Percentiles rank a stretch among this genome's conserved stretches.
Conservation (phyloP, 2,329 filamentous ascomycete genomes). For the Colletotrichum lindemuthianum region DNA sequence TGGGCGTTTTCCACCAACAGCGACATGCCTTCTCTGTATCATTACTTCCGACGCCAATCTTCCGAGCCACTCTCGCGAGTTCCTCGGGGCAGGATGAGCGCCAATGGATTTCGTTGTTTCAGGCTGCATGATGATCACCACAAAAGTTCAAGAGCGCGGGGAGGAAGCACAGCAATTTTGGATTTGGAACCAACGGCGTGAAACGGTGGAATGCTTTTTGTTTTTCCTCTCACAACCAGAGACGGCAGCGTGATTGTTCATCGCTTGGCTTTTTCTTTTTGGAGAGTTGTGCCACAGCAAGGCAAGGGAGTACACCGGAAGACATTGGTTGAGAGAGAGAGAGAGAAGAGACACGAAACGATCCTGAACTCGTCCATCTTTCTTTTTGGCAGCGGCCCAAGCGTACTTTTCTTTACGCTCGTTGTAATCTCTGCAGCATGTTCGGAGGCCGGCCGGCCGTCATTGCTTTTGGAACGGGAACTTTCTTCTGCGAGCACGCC, state of each 20-base stretch:
- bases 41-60: constrained; percentile 49
- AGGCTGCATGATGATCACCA: constrained; percentile 45
- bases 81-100: constrained; percentile 31
- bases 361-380: constrained; percentile 18
- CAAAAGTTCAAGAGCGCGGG: constrained; percentile 41
- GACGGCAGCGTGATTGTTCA: constrained; percentile 42
- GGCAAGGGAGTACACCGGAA: constrained; percentile 17
- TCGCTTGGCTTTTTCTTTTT: constrained; percentile 40
- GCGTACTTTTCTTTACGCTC: constrained; percentile 60
- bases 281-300: constrained; percentile 36
- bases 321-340: neutral
- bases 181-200: constrained; percentile 41
- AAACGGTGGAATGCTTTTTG: constrained; percentile 35
- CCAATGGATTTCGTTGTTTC: constrained; percentile 34
- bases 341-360: constrained; percentile 10
- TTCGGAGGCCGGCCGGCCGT: constrained; percentile 49
- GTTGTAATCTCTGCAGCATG: constrained; percentile 59
- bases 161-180: constrained; percentile 31
- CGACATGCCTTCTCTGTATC: constrained; percentile 56
- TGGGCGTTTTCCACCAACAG: constrained; percentile 50
- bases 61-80: constrained; percentile 39
- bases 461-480: constrained; percentile 39
- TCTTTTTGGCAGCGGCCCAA: constrained; percentile 39
- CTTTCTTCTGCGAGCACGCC: constrained; percentile 25
- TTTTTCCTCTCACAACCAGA: constrained; percentile 40